Percentiles rank a stretch among this genome's conserved stretches.
Evolutionary conservation across 108 stramenopile genomes (phyloP).

Genomic region (Aurantiochytrium sp.): DNA sequence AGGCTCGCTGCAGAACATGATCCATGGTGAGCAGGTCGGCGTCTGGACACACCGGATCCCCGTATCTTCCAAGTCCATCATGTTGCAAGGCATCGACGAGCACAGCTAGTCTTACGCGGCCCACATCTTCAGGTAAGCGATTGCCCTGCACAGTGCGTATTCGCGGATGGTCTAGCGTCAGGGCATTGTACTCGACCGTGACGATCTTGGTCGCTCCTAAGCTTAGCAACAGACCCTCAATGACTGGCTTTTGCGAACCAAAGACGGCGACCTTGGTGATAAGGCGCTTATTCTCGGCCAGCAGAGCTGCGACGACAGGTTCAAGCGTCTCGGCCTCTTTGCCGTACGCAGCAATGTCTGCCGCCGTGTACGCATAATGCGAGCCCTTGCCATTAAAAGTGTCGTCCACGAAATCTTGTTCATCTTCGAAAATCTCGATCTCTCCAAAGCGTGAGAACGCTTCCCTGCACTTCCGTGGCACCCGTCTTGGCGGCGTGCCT

Average conservation of each 20-base stretch:
- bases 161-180: background rate
- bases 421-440: background rate
- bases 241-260: constrained; percentile 20
- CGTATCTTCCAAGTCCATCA: constrained; percentile 42
- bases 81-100: constrained; percentile 30
- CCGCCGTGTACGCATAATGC: background rate
- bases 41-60: constrained; percentile 35
- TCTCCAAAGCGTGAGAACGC: background rate
- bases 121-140: background rate
- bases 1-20: background rate
- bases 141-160: background rate
- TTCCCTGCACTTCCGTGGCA: background rate
- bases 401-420: background rate
- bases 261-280: constrained; percentile 21
- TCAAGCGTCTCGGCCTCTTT: background rate
- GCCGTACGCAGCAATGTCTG: background rate
- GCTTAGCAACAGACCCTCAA: constrained; percentile 14
- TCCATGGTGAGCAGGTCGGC: constrained; percentile 38
- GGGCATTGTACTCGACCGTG: constrained; percentile 33
- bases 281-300: background rate
- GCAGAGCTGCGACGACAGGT: background rate
- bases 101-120: background rate
- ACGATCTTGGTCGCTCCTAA: constrained; percentile 10
- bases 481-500: too few species aligned
- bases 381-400: background rate